Evolutionary conservation across 371 early-diverging fungal species (phyloP), one percentile per base, ranked within the genome.

Genomic region (Gilbertella persicaria): DNA sequence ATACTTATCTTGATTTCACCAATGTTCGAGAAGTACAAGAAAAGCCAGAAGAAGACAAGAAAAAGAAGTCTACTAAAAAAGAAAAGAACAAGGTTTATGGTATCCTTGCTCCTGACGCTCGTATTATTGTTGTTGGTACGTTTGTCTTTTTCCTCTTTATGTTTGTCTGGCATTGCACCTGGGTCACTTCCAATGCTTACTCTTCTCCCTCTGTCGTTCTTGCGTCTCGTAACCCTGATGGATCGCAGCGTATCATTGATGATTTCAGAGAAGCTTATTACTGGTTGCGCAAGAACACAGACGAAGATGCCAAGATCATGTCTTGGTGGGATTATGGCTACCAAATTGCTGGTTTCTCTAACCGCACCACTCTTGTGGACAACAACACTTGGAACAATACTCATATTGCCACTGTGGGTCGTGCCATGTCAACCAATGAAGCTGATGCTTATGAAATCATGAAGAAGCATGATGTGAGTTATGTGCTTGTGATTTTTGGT

Each of bases 291-390:
- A 87, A 96, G 69, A 99, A 99, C 78, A 95, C 99, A 0, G 77
- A 85, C 38, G 81, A 86, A 28, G 90, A 96, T 60, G 94, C 95
- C 61, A 96, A 95, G 78, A 87, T 99, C 59, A 82, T 98, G 81
- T 91, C 97, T 10, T 99, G 99, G 99, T 99, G 99, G 99, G 99
- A 99, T 78, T 99, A 99, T 66, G 99, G 99, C 7, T 99, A 99
- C 75, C 99, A 99, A 80, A 93, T 99, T 61, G 95, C 99, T 0
- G 99, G 99, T 30, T 95, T 99, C 95, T 91, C 99, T 23, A 92
- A 97, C 67, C 87, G 99, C 25, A 90, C 96, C 0, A 95, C 95
- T 0, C 75, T 99, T 23, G 99, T 99, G 19, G 99, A 99, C 78
- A 99, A 99, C 87, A 99, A 99, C 73, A 99, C 99, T 1, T 99